A percentile compares a stretch with the other conserved stretches of the same genome.
phyloP scores from a whole-genome alignment of 331 rosid species.

The Pyracantha coccinea region DNA sequence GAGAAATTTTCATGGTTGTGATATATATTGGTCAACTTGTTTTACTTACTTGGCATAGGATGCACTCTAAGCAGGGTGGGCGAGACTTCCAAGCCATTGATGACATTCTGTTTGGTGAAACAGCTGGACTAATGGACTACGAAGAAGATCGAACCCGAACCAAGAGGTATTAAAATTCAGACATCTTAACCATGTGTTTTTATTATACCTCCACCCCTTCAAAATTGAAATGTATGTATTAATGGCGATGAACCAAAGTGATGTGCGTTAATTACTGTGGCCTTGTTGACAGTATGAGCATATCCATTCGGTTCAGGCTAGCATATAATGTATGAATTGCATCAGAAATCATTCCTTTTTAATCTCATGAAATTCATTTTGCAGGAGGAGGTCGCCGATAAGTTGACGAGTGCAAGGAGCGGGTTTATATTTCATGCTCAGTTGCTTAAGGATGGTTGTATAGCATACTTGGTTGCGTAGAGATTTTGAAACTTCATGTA shows the following conservation, averaged over 20 bases:
- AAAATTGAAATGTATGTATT: not conserved
- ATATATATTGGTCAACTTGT: not conserved
- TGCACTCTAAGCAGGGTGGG: not conserved
- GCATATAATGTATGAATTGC: not conserved
- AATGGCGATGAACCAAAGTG: not conserved
- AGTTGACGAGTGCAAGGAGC: not conserved
- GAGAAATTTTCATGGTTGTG: not conserved
- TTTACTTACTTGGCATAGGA: not conserved
- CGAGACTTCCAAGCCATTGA: conserved; percentile 3
- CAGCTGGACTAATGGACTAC: conserved; percentile 13
- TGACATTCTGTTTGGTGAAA: conserved; percentile 7
- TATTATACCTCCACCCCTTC: not conserved
- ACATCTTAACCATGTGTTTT: not conserved
- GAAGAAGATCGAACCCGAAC: conserved; percentile 9
- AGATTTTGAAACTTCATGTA: not conserved
- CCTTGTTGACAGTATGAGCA: not conserved
- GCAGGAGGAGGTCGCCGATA: conserved; percentile 17
- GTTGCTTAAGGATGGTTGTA: not conserved
- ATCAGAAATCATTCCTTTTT: not conserved
- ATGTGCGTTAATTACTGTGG: not conserved
- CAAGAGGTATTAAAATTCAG: conserved; percentile 10
- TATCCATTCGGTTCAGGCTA: not conserved
- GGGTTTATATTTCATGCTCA: not conserved
- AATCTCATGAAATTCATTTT: not conserved
- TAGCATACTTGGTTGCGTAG: not conserved